phyloP scores from a whole-genome alignment of 1,139 yeast genomes.

The Protomyces inundatus region DNA sequence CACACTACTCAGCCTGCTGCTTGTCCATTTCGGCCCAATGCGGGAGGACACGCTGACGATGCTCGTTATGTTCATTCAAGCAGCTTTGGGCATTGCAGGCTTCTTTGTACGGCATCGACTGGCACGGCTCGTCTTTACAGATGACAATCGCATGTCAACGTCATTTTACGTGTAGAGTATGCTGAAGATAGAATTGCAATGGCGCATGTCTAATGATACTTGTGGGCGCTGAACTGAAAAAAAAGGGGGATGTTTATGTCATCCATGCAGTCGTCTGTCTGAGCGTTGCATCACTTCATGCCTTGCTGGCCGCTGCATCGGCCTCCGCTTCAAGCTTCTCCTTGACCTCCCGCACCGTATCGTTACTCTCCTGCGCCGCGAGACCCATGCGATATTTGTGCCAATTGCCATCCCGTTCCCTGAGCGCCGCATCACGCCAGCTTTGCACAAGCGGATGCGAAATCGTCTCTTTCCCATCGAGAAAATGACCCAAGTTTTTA shows the following conservation, averaged over 20 bases:
- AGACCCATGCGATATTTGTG: slow-evolving; percentile 6
- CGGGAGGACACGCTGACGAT: slow-evolving; percentile 72
- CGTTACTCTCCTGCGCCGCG: not conserved
- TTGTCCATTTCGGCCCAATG: slow-evolving; percentile 86
- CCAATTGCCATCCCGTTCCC: slow-evolving; percentile 52
- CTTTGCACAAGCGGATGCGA: slow-evolving; percentile 66
- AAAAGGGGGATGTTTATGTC: too few relatives aligned
- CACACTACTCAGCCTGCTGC: slow-evolving; percentile 74
- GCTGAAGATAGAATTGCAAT: not conserved
- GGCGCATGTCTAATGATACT: too few relatives aligned
- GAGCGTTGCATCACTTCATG: too few relatives aligned
- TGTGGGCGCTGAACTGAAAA: too few relatives aligned
- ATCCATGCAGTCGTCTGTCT: too few relatives aligned
- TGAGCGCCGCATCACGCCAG: slow-evolving; percentile 64
- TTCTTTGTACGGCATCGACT: slow-evolving; percentile 71
- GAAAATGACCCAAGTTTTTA: slow-evolving; percentile 46
- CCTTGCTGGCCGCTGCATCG: not conserved
- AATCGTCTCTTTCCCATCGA: slow-evolving; percentile 56
- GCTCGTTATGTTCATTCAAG: slow-evolving; percentile 56
- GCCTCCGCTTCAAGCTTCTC: not conserved
- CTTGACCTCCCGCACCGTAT: not conserved
- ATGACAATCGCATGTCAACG: slow-evolving; percentile 53
- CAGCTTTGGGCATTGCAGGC: slow-evolving; percentile 60
- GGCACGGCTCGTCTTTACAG: slow-evolving; percentile 83
- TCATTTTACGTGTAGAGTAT: slow-evolving; percentile 3